Conservation (phyloP, 1,139 yeast genomes). For the Yamadazyma friedrichii region DNA sequence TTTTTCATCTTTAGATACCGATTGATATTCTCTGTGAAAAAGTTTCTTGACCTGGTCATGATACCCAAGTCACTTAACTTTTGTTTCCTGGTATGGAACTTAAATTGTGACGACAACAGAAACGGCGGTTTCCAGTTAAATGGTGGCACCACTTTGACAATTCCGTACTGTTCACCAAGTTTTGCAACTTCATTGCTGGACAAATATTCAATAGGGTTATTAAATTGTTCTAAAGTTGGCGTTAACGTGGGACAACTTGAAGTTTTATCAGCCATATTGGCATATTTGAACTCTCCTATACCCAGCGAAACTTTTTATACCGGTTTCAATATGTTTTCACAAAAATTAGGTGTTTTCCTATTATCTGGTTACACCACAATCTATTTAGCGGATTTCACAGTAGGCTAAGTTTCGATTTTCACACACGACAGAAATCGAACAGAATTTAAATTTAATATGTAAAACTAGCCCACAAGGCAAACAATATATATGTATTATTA, state of each 20-base stretch:
- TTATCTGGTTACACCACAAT: neutral
- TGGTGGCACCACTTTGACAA: conserved; percentile 68
- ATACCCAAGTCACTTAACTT: conserved; percentile 62
- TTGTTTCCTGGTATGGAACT: conserved; percentile 66
- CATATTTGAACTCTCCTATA: neutral
- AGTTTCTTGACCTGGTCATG: conserved; percentile 58
- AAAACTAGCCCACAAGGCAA: no score
- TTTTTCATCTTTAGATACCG: conserved; percentile 53
- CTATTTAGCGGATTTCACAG: no score
- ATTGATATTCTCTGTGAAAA: conserved; percentile 58
- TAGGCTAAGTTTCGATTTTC: no score
- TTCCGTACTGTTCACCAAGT: conserved; percentile 62
- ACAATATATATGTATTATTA: no score
- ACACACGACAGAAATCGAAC: no score
- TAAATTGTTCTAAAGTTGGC: conserved; percentile 56
- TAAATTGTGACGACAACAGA: conserved; percentile 52
- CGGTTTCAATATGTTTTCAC: neutral
- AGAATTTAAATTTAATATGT: no score
- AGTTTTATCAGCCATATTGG: conserved; percentile 12
- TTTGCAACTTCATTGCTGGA: conserved; percentile 48
- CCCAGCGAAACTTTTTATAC: neutral
- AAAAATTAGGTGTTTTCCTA: no score
- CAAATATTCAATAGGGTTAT: conserved; percentile 60
- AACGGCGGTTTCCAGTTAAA: conserved; percentile 52
- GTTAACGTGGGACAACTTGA: conserved; percentile 54